phyloP scores from a whole-genome alignment of 805 yeast genomes.

The Dipodascus albidus region DNA sequence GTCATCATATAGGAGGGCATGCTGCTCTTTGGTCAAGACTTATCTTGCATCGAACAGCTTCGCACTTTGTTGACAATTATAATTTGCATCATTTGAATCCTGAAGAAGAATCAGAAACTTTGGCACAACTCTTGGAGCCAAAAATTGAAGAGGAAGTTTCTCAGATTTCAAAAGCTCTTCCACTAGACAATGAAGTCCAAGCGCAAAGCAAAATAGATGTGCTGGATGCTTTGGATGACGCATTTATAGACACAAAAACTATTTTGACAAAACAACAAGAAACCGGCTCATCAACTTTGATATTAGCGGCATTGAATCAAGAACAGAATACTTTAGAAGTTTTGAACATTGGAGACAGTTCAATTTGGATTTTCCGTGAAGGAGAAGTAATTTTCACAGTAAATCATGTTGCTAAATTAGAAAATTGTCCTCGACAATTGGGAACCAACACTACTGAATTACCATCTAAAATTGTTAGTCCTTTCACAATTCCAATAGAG shows the following conservation, averaged over 20 bases:
- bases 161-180: neutral
- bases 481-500: constrained; percentile 7
- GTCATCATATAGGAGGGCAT: constrained; percentile 7
- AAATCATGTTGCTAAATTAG: neutral
- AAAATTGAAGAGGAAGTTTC: neutral
- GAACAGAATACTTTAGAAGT: constrained; percentile 6
- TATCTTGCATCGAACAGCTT: constrained; percentile 9
- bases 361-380: constrained; percentile 10
- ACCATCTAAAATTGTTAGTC: constrained; percentile 5
- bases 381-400: constrained; percentile 10
- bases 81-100: neutral
- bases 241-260: constrained; percentile 8
- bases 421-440: constrained; percentile 8
- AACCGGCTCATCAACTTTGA: constrained; percentile 11
- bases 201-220: constrained; percentile 4
- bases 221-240: constrained; percentile 8
- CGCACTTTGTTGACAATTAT: constrained; percentile 1
- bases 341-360: constrained; percentile 10
- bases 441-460: constrained; percentile 9
- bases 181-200: neutral
- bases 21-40: constrained; percentile 12
- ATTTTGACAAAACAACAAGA: constrained; percentile 7
- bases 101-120: neutral
- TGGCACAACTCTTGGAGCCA: neutral
- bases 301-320: constrained; percentile 9